Evolutionary conservation across 805 yeast species (phyloP).

Genomic region (Blastobotrys muscicola): DNA sequence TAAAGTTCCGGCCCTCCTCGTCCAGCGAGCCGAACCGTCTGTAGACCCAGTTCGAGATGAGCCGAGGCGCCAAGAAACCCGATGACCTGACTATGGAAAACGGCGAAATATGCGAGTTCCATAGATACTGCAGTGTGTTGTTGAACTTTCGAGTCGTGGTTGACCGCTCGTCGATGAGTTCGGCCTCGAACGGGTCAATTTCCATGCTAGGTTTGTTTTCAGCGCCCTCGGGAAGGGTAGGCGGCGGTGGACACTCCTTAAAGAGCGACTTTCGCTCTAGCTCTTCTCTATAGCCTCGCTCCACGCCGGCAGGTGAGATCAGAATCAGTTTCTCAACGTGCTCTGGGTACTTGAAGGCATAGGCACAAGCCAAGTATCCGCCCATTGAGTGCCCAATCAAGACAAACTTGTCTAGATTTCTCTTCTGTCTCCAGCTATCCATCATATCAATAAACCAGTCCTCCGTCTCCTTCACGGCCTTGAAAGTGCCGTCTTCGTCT

Average conservation of each 20-base stretch:
- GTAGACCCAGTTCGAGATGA: conserved; percentile 84
- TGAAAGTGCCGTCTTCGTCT: conserved; percentile 11
- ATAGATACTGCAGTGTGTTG: conserved; percentile 59
- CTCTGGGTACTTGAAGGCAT: conserved; percentile 51
- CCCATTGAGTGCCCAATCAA: conserved; percentile 89
- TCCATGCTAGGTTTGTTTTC: neutral
- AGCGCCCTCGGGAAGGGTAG: neutral
- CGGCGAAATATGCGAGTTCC: conserved; percentile 85
- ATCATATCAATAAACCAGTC: conserved; percentile 57
- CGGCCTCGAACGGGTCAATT: conserved; percentile 3
- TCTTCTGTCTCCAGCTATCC: conserved; percentile 47
- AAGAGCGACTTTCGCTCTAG: conserved; percentile 9
- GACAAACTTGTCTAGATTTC: conserved; percentile 43
- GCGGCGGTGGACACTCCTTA: neutral
- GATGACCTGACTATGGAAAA: conserved; percentile 64
- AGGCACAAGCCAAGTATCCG: conserved; percentile 66
- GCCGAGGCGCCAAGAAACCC: conserved; percentile 69
- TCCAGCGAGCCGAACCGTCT: conserved; percentile 59
- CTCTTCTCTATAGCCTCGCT: conserved; percentile 21
- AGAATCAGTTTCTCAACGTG: conserved; percentile 61
- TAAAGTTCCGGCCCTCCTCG: conserved; percentile 34
- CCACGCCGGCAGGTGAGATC: conserved; percentile 74
- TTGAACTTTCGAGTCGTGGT: conserved; percentile 38
- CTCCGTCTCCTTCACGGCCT: conserved; percentile 41
- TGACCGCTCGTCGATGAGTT: conserved; percentile 4